Evolutionary conservation across 148 eudicot genomes (phyloP), one percentile per base, ranked within the genome.

Genomic region (Rhododendron ovatum): DNA sequence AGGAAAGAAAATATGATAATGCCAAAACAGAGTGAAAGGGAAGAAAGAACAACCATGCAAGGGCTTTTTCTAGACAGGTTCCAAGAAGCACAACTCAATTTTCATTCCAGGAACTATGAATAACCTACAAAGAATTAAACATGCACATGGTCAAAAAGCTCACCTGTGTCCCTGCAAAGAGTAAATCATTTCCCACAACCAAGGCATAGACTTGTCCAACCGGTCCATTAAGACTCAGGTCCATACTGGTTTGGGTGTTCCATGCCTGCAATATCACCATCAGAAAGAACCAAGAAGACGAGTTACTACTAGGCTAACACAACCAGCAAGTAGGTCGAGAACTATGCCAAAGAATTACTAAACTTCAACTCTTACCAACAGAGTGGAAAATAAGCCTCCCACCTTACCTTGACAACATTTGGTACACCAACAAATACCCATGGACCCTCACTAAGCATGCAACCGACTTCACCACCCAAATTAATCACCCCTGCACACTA

Each of bases 401-500:
- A 78, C 82, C 91, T 90, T 81, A 97, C 99, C 98, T 95, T 97
- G 86, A 97, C 99, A 90, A 93, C 85, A 89, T 97, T 94, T 33
- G 94, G 93, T 83, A 94, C 83, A 88, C 98, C 99, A 63, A 94
- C 94, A 88, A 95, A 97, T n/a, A 97, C 89, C 96, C 98, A 97
- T 86, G 98, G 98, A 14, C 99, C 99, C 92, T 97, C 99, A 86
- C 93, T 97, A 81, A 97, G 92, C 98, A 97, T 91, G 86, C 95
- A 95, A 24, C 98, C 98, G 43, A 97, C 89, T 91, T 96, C 96
- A 78, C 94, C 95, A n/a, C 95, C 93, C 91, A 95, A 67, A 88
- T 89, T 92, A 51, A 91, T 88, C 83, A 91, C 90, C 28, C 90
- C 93, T 78, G 90, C 90, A 89, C 95, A 93, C 99, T 97, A 91